Evolutionary conservation across 192 early-diverging fungal species (phyloP).

Genomic region (Dissophora ornata): DNA sequence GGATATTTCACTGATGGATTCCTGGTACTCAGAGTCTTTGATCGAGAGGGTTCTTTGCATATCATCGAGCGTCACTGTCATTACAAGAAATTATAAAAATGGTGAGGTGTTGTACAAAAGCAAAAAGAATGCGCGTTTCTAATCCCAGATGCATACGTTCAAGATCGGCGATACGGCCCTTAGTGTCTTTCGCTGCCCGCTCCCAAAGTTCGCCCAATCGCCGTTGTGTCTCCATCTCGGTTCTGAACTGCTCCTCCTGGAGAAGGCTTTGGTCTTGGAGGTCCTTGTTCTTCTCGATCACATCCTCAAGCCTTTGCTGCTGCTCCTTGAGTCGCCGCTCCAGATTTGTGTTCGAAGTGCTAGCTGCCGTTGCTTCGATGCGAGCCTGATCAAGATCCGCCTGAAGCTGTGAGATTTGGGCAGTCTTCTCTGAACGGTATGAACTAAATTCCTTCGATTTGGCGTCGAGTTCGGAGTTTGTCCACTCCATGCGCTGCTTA

Average conservation of each 20-base stretch:
- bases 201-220: constrained; percentile 71
- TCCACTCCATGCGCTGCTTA: constrained; percentile 70
- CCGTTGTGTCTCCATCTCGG: constrained; percentile 75
- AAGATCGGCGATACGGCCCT: constrained; percentile 63
- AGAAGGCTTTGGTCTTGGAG: constrained; percentile 56
- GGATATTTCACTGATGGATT: constrained; percentile 18
- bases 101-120: too few species aligned
- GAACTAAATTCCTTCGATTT: constrained; percentile 61
- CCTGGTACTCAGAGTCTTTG: constrained; percentile 33
- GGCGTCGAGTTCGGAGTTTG: constrained; percentile 73
- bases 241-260: constrained; percentile 70
- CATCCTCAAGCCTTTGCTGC: constrained; percentile 58
- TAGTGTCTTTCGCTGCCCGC: constrained; percentile 64
- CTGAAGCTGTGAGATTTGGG: constrained; percentile 62
- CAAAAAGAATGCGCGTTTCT: too few species aligned
- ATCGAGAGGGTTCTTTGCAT: constrained; percentile 21
- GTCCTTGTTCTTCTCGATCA: constrained; percentile 51
- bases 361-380: constrained; percentile 57
- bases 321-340: constrained; percentile 64
- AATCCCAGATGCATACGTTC: constrained; percentile 58
- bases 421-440: constrained; percentile 65
- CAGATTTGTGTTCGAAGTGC: constrained; percentile 61
- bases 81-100: background rate
- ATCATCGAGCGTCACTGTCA: constrained; percentile 38
- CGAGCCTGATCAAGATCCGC: constrained; percentile 53